Conservation (phyloP, 2,329 filamentous ascomycete species). For the Arthrobotrys conoides region DNA sequence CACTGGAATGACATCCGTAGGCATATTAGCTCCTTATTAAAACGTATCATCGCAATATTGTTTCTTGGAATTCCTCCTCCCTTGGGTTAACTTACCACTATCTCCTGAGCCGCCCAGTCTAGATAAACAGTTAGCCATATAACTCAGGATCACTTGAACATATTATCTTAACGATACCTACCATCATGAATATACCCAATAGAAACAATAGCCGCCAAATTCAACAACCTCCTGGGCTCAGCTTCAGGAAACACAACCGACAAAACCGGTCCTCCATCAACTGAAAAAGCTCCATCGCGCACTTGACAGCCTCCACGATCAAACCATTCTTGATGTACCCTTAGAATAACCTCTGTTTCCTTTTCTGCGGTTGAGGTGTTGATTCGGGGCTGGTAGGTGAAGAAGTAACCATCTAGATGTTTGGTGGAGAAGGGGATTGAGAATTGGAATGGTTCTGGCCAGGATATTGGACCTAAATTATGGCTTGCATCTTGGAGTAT, state of each 20-base stretch:
- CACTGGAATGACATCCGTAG: not conserved
- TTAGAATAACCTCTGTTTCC: constrained; percentile 19
- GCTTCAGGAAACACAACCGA: constrained; percentile 24
- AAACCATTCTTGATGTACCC: constrained; percentile 23
- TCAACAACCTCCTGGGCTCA: constrained; percentile 5
- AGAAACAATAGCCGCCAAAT: constrained; percentile 22
- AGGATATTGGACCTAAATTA: constrained; percentile 2
- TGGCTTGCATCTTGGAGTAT: constrained; percentile 10
- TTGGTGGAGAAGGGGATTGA: constrained; percentile 21
- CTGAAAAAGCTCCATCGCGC: constrained; percentile 17
- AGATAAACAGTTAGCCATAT: not conserved
- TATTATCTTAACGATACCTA: not conserved
- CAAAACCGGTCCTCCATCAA: constrained; percentile 15
- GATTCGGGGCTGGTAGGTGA: constrained; percentile 21
- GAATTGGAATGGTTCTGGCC: constrained; percentile 3
- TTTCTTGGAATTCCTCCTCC: not conserved
- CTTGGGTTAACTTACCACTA: not conserved
- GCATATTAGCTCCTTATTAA: not conserved
- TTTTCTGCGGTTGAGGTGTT: constrained; percentile 16
- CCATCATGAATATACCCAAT: constrained; percentile 30
- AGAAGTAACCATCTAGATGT: constrained; percentile 12
- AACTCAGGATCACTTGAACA: not conserved
- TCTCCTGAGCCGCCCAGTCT: constrained; percentile 15
- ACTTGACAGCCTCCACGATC: constrained; percentile 23
- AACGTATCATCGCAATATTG: not conserved